phyloP scores from a whole-genome alignment of 208 protist genomes.

The Plasmodiophora brassicae region DNA sequence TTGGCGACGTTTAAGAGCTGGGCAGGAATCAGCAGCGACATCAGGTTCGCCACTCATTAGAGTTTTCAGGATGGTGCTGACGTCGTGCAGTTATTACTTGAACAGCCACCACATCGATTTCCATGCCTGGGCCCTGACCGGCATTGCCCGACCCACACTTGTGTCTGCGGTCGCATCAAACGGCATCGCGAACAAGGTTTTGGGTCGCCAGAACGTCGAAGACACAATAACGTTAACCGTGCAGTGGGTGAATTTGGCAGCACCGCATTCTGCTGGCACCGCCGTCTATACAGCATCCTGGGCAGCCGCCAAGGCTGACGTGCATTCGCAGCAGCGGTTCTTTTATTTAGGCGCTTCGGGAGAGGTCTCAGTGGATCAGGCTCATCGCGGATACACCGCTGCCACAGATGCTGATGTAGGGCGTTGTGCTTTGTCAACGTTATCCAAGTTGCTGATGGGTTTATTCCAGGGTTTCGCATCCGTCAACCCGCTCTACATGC shows the following conservation, averaged over 20 bases:
- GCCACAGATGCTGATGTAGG: slow-evolving; percentile 35
- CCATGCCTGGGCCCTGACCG: slow-evolving; percentile 55
- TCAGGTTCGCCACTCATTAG: no score
- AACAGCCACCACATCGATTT: slow-evolving; percentile 65
- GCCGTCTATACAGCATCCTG: slow-evolving; percentile 57
- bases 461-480: background rate
- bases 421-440: background rate
- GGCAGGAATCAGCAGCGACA: slow-evolving; percentile 53
- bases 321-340: slow-evolving; percentile 63
- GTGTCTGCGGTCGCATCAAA: slow-evolving; percentile 52
- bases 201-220: slow-evolving; percentile 35
- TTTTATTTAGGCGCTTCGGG: slow-evolving; percentile 54
- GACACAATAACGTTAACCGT: slow-evolving; percentile 60
- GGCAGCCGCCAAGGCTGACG: slow-evolving; percentile 52
- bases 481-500: slow-evolving; percentile 59
- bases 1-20: no score
- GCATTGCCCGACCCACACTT: slow-evolving; percentile 31
- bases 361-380: slow-evolving; percentile 58
- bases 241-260: slow-evolving; percentile 52
- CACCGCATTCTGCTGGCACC: slow-evolving; percentile 19
- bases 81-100: no score
- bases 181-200: slow-evolving; percentile 45
- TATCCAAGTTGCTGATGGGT: background rate
- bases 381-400: slow-evolving; percentile 54
- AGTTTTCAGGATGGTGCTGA: no score